Base-by-base conservation (phyloP, 2,329 filamentous ascomycete species). In the Arachnomyces sp. region DNA sequence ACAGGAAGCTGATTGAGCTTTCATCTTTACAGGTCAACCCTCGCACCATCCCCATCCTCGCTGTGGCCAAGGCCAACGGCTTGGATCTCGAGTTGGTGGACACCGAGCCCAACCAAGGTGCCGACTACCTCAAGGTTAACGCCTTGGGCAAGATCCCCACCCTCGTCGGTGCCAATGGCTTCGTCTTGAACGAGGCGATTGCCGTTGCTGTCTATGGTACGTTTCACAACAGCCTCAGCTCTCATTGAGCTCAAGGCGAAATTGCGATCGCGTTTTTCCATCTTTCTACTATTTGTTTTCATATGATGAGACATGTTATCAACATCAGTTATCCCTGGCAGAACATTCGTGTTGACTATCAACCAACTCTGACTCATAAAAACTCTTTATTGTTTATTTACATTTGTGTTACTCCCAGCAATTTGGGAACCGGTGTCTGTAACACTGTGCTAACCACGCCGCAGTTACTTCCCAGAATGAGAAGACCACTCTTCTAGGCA, bases 401-500 rank as follows among this genome's bases (percentile, higher is more conserved):
- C 61, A 53, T 57, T 54, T 54, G 39, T 39, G 44, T 59, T 52
- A 55, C 40, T 32, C 43, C 45, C 53, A 48, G 49, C 50, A 43
- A 39, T 42, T 34, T 40, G 30, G 20, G 17, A 18, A 31, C 34
- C 18, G 12, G 14, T 15, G 30, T 33, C 3, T 11, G n/a, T 31
- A 29, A 16, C 17, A 2, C 16, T 20, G 15, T 32, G 14, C 36
- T 41, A 28, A 47, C 16, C 34, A 16, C 16, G 7, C n/a, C 15
- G 17, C 36, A 96, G 92, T 98, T 66, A 88, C 92, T 60, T 96
- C 92, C 57, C 92, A 98, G 75, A 98, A 98, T 70, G 92, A 96
- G 82, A 96, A 96, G 84, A 98, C 92, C 59, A 93, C 88, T 56
- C 88, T 98, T 53, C 81, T 98, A 58, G 92, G 92, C 64, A 96